These are phyloP conservation scores for Pseudonectria foliicola DNA, from an alignment of 2,329 filamentous ascomycete genomes.

Conservation along the genomic window DNA sequence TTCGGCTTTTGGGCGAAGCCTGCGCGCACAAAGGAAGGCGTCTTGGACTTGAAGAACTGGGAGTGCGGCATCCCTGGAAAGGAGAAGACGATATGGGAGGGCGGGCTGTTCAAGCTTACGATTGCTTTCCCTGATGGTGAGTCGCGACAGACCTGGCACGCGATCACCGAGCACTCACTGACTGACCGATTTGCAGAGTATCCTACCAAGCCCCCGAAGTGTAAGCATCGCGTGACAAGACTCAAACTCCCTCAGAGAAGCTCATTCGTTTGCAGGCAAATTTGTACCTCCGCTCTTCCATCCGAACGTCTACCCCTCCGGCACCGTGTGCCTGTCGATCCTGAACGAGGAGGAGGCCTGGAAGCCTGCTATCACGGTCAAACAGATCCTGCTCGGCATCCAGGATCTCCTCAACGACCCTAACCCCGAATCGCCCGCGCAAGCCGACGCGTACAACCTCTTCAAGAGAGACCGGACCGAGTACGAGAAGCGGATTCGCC, in stretches of 20 bases:
- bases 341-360: slow-evolving; percentile 97
- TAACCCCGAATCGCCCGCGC: slow-evolving; percentile 92
- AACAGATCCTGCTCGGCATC: slow-evolving; percentile 92
- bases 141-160: slow-evolving; percentile 20
- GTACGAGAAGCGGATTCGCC: slow-evolving; percentile 82
- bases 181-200: slow-evolving; percentile 58
- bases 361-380: slow-evolving; percentile 98
- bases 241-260: not conserved
- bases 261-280: slow-evolving; percentile 59
- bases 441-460: slow-evolving; percentile 94
- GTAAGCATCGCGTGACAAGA: slow-evolving; percentile 45
- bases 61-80: slow-evolving; percentile 95
- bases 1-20: slow-evolving; percentile 97
- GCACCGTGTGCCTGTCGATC: slow-evolving; percentile 94
- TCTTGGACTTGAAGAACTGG: slow-evolving; percentile 90
- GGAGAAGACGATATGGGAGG: slow-evolving; percentile 95
- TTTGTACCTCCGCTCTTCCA: slow-evolving; percentile 95
- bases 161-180: slow-evolving; percentile 8
- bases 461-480: slow-evolving; percentile 84
- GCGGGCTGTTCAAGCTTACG: slow-evolving; percentile 91
- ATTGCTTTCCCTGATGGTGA: slow-evolving; percentile 89
- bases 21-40: slow-evolving; percentile 67
- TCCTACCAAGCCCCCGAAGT: slow-evolving; percentile 97
- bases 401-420: slow-evolving; percentile 94
- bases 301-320: slow-evolving; percentile 96